Evolutionary conservation across 1,284 basidiomycete genomes (phyloP).

Genomic region (Rhodotorula sp.): DNA sequence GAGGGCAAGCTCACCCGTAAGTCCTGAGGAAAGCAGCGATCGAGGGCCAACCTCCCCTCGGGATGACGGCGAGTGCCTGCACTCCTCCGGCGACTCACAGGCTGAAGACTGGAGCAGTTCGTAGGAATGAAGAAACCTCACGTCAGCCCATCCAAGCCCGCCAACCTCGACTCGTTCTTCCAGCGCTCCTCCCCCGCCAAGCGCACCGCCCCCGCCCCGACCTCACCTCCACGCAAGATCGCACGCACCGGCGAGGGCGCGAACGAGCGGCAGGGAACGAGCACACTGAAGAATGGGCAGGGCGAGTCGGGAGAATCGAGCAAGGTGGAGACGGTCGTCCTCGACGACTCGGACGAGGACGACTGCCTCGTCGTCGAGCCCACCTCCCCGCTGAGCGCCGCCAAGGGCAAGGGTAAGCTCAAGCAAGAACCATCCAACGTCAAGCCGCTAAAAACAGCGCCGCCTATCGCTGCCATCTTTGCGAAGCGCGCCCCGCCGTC

Average conservation of each 20-base stretch:
- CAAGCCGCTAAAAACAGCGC: neutral
- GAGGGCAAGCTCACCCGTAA: too few species aligned
- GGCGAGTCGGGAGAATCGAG: neutral
- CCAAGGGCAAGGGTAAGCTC: neutral
- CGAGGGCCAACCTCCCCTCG: neutral
- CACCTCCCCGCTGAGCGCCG: too few species aligned
- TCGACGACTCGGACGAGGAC: constrained; percentile 26
- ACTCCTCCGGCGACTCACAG: neutral
- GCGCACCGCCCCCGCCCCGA: neutral
- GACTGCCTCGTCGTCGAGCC: constrained; percentile 27
- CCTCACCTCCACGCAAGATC: neutral
- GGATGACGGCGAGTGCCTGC: neutral
- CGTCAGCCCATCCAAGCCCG: neutral
- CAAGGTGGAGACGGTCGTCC: constrained; percentile 11
- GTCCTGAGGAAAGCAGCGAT: neutral
- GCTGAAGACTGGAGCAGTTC: neutral
- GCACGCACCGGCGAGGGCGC: neutral
- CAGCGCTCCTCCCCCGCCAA: neutral
- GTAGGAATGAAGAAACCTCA: neutral
- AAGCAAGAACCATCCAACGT: neutral
- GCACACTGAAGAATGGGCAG: too few species aligned
- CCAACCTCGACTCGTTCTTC: constrained; percentile 9
- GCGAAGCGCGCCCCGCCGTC: constrained; percentile 3
- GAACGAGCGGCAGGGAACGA: neutral
- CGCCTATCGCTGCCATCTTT: constrained; percentile 22